Base-by-base conservation (phyloP, 306 rosid species). In the Malus asiatica region DNA sequence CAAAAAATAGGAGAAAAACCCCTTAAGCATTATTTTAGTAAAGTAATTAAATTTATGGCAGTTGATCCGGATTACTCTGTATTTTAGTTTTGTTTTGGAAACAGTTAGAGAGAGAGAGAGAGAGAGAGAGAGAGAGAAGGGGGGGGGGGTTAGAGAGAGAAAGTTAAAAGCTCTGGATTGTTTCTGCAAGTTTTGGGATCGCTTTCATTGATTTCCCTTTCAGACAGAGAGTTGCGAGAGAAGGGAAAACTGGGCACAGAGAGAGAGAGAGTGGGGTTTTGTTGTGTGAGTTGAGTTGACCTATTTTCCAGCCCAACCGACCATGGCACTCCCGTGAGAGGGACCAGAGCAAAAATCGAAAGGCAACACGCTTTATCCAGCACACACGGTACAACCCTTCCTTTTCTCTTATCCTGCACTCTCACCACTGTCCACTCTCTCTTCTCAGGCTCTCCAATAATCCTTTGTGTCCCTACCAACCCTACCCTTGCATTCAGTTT, bases 311-410 rank as follows among this genome's bases (percentile, higher is more conserved):
- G 84, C 97, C 89, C 90, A 86, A 73, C 77, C 79, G 97, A 92
- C 91, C 91, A 80, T 88, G 92, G 91, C 93, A 84, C 81, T 89
- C 96, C 66, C 90, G 97, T 90, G 99, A 88, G 91, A 89, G 80
- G 80, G 93, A 89, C 93, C 77, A 88, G 83, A 80, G 83, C 73
- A 82, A 51, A 80, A 81, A 44, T 66, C 74, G 67, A 67, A 66
- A 58, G 76, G 68, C 35, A 33, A 48, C 51, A 60, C 42, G 61
- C 75, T 72, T 86, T 83, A 84, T 48, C 85, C 88, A 85, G 69
- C 78, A 77, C 86, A 83, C 73, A 75, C 30, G 18, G 1, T 5
- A 51, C 55, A 71, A 42, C 68, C 64, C 32, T 53, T 51, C n/a
- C 16, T 60, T 46, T 57, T 75, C 83, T 30, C 68, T 82, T 88